Base-by-base conservation (phyloP, 2,329 filamentous ascomycete species). In the Cadophora sp. region DNA sequence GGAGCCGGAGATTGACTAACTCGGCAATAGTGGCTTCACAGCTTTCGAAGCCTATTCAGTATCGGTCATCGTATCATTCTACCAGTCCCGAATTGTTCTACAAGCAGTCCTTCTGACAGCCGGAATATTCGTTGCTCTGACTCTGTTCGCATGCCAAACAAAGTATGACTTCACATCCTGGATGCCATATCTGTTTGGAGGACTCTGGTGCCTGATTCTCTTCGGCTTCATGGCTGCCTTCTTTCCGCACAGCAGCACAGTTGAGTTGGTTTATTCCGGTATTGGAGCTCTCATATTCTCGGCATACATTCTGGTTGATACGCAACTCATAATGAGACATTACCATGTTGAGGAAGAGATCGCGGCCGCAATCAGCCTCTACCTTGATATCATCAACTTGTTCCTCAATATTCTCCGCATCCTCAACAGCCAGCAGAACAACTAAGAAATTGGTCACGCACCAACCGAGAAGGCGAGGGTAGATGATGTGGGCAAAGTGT, bases 321-420 rank as follows among this genome's bases (percentile, higher is more conserved):
- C 96, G 0, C 96, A 99, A 85, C 83, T 99, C 75, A 89, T 99
- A 70, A 91, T 99, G 88, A 89, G 94, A 77, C 92, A 97, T 80
- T 96, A 97, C 82, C 95, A 98, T 77, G 93, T 97, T 63, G 96
- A 99, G 82, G 95, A 97, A 86, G 94, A 97, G 85, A 97, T 98
- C 79, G 94, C 94, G 7, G 95, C 95, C 61, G 91, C 93, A 11
- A 97, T 99, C 80, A 96, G 92, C 78, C 86, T 99, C 60, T 99
- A 99, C 80, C 87, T 99, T 61, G 95, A 98, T 80, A 90, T 98
- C 72, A 93, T 98, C 84, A 99, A 99, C 86, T 81, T 99, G 73
- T 99, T 99, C 88, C 85, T 99, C 73, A 91, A 93, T 64, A 99
- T 99, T 77, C 85, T 99, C 77, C 88, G 96, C 77, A 98, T 99